Percentiles rank a stretch among this genome's conserved stretches.
Conservation (phyloP, 306 rosid genomes). For the Crataegus laevigata region DNA sequence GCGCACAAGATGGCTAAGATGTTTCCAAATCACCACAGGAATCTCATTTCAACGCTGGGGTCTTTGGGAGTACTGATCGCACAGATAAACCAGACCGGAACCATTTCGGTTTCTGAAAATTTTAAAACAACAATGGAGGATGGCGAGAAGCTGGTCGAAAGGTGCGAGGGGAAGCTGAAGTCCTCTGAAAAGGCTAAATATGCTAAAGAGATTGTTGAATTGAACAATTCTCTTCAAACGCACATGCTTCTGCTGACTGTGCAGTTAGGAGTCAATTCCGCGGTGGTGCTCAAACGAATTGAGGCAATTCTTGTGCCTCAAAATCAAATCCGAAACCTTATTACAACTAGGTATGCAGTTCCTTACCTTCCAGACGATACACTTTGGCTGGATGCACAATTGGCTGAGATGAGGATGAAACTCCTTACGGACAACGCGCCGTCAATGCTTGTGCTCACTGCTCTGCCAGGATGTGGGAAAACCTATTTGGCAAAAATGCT, state of each 20-base stretch:
- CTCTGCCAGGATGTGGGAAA: constrained; percentile 46
- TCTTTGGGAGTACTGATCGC: no score
- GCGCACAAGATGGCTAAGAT: no score
- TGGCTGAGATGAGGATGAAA: constrained; percentile 34
- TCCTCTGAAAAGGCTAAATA: no score
- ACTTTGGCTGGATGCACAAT: constrained; percentile 39
- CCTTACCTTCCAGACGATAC: constrained; percentile 24
- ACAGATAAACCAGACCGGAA: no score
- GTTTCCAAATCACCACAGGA: no score
- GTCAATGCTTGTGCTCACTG: constrained; percentile 34
- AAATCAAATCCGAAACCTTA: background rate
- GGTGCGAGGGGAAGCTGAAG: no score
- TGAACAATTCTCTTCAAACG: constrained; percentile 20
- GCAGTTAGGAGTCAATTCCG: background rate
- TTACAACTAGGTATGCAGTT: constrained; percentile 16
- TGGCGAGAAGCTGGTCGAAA: no score
- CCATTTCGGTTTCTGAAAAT: no score
- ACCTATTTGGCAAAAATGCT: constrained; percentile 35
- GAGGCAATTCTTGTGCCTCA: background rate
- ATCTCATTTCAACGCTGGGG: no score
- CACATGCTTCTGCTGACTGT: background rate
- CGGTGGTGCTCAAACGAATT: background rate
- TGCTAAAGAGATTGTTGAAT: constrained; percentile 13
- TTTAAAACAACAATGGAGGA: no score
- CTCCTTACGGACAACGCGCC: constrained; percentile 8